These are phyloP conservation scores for Pythium myriotylum DNA, from an alignment of 352 stramenopile genomes.

Conservation along the genomic window DNA sequence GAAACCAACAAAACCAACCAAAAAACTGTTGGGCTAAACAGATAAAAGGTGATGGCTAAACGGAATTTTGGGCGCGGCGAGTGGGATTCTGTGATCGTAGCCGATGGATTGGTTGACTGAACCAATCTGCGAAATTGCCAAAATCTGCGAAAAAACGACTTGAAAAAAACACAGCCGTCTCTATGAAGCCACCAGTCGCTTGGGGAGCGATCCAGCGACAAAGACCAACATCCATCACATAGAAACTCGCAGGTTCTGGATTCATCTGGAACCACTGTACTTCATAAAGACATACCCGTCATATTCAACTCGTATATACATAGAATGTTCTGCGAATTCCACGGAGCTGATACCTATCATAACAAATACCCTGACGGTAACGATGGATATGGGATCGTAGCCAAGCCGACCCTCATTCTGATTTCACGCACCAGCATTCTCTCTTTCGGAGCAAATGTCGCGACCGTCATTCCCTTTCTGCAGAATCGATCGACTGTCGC, in stretches of 20 bases:
- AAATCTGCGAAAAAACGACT: constrained; percentile 12
- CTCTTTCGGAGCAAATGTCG: not conserved
- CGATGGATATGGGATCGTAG: not conserved
- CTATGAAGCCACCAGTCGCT: not conserved
- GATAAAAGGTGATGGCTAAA: not conserved
- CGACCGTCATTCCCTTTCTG: constrained; percentile 15
- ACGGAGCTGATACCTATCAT: too few relatives aligned
- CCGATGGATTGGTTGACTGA: not conserved
- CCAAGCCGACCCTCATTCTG: constrained; percentile 11
- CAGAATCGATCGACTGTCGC: too few relatives aligned
- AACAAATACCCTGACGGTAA: not conserved
- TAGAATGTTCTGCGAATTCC: too few relatives aligned
- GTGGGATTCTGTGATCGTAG: constrained; percentile 10
- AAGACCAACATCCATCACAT: constrained; percentile 24
- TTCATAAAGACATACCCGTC: constrained; percentile 9
- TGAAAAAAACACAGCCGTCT: constrained; percentile 7
- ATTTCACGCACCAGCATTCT: constrained; percentile 11
- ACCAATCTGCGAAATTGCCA: constrained; percentile 1
- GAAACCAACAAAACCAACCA: not conserved
- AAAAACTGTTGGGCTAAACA: constrained; percentile 6
- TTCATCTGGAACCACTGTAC: constrained; percentile 1
- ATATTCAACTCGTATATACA: too few relatives aligned
- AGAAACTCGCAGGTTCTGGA: constrained; percentile 21
- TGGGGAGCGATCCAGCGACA: constrained; percentile 10
- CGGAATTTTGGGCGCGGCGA: not conserved